Conservation (phyloP, 2,329 filamentous ascomycete genomes). For the Verticillium longisporum region DNA sequence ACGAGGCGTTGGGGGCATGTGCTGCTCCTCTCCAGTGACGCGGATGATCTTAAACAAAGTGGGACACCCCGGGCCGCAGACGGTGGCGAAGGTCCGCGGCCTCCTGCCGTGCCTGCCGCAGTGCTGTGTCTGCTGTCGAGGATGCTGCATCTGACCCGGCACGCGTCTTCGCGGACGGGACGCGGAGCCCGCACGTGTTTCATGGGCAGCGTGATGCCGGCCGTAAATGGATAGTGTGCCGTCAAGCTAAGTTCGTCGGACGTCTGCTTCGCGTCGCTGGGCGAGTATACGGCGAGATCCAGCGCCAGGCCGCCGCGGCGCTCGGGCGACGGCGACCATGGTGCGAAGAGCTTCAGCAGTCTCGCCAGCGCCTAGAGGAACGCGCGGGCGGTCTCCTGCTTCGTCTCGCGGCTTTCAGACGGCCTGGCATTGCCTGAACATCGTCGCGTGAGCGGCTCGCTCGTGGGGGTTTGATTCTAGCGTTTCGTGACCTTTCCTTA, state of each 20-base stretch:
- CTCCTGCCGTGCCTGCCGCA: too few species aligned
- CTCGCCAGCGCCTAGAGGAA: background rate
- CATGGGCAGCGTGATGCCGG: background rate
- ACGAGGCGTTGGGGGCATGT: background rate
- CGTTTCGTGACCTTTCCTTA: background rate
- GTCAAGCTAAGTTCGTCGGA: background rate
- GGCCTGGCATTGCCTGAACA: background rate
- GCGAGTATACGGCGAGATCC: background rate
- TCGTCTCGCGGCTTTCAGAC: background rate
- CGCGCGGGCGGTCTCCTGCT: background rate
- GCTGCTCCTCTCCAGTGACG: background rate
- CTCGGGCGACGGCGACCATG: background rate
- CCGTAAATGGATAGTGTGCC: background rate
- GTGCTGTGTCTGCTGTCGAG: too few species aligned
- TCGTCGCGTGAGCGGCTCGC: background rate
- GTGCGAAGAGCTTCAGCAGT: background rate
- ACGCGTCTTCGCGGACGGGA: background rate
- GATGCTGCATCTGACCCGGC: too few species aligned
- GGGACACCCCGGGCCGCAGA: too few species aligned
- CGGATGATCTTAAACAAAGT: background rate
- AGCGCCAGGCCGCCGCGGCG: background rate
- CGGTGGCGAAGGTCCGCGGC: too few species aligned
- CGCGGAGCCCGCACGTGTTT: background rate
- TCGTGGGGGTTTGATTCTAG: background rate
- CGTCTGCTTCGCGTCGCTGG: background rate